phyloP scores from a whole-genome alignment of 208 protist species.

The Strigomonas culicis region DNA sequence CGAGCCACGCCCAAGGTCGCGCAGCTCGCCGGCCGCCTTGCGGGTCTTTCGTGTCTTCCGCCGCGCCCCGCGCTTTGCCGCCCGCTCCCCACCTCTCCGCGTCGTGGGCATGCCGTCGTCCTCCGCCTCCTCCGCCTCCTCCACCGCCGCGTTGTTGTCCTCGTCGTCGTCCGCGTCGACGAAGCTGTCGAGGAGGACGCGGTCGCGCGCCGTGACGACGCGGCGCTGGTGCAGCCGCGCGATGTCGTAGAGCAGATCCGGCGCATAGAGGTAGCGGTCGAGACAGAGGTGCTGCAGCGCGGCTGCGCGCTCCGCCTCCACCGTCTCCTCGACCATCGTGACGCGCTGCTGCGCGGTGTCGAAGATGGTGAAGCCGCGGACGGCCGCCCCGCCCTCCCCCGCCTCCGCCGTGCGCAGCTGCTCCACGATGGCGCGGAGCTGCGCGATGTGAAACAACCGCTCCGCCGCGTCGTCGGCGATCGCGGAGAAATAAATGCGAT shows the following conservation, averaged over 20 bases:
- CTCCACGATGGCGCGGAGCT: too few relatives aligned
- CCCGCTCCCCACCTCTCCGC: not conserved
- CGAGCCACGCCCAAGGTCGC: conserved; percentile 65
- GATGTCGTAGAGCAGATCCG: conserved; percentile 82
- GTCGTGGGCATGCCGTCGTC: not conserved
- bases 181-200: conserved; percentile 70
- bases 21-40: conserved; percentile 36
- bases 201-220: conserved; percentile 59
- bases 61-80: not conserved
- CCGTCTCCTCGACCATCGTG: not conserved
- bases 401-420: too few relatives aligned
- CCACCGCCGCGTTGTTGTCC: conserved; percentile 11
- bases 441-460: not conserved
- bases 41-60: not conserved
- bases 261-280: conserved; percentile 80
- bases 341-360: conserved; percentile 12
- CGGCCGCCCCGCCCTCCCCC: too few relatives aligned
- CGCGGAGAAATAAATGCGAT: conserved; percentile 70
- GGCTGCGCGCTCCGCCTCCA: conserved; percentile 52
- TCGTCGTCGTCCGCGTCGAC: conserved; percentile 40
- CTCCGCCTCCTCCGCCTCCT: conserved; percentile 18
- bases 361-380: not conserved
- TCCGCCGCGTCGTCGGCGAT: conserved; percentile 5
- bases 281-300: conserved; percentile 65
- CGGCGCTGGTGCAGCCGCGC: conserved; percentile 65